Conservation (phyloP, 768 basidiomycete genomes). For the Hypsizygus marmoreus region DNA sequence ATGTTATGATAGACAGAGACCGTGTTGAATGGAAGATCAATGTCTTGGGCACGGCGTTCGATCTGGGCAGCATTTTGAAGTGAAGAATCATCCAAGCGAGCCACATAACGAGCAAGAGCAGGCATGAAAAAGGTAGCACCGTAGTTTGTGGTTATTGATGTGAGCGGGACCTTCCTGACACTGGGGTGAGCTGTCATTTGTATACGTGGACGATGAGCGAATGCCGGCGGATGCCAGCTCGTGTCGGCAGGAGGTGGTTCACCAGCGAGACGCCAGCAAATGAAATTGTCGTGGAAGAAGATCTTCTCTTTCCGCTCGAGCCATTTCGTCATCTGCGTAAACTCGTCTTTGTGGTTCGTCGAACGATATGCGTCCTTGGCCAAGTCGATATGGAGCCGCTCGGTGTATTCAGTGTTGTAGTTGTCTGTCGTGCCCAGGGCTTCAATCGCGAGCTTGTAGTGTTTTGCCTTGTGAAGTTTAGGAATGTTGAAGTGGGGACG, state of each 20-base stretch:
- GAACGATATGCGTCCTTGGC: constrained; percentile 37
- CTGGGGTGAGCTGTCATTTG: constrained; percentile 27
- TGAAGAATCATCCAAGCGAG: constrained; percentile 17
- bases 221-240: constrained; percentile 11
- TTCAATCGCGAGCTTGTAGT: constrained; percentile 33
- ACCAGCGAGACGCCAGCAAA: constrained; percentile 25
- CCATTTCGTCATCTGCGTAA: constrained; percentile 39
- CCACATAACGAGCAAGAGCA: constrained; percentile 29
- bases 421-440: constrained; percentile 36
- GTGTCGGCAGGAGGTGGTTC: constrained; percentile 6
- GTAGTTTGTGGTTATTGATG: constrained; percentile 20
- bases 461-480: constrained; percentile 39
- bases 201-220: constrained; percentile 8
- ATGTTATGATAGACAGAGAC: constrained; percentile 37
- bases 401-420: constrained; percentile 41
- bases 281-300: constrained; percentile 22
- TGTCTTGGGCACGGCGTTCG: constrained; percentile 5
- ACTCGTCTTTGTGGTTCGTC: constrained; percentile 37
- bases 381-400: constrained; percentile 43
- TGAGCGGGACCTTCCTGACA: constrained; percentile 22
- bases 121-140: constrained; percentile 26
- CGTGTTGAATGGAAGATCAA: constrained; percentile 23
- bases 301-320: constrained; percentile 35
- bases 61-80: constrained; percentile 14
- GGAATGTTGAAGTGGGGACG: constrained; percentile 42